phyloP scores from a whole-genome alignment of 2,329 filamentous ascomycete genomes.

The Ophiostoma montium region DNA sequence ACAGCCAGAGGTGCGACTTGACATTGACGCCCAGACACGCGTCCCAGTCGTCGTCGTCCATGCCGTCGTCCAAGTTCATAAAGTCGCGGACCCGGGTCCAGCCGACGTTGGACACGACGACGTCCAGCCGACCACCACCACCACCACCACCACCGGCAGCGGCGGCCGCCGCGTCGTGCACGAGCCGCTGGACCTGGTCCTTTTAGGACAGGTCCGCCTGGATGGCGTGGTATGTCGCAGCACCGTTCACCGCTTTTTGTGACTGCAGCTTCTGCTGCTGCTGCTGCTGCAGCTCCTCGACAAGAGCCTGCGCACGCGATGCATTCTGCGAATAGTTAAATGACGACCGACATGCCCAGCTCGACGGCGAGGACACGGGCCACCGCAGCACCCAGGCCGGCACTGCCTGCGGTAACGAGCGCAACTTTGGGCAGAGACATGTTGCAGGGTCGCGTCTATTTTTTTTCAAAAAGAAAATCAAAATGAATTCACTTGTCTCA shows the following conservation, averaged over 20 bases:
- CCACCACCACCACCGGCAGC: too few species aligned
- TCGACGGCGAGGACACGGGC: conserved; percentile 52
- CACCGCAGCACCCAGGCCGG: conserved; percentile 59
- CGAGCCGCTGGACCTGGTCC: conserved; percentile 42
- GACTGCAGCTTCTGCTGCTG: too few species aligned
- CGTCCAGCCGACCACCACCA: conserved; percentile 53
- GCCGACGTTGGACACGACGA: conserved; percentile 62
- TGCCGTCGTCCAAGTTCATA: conserved; percentile 35
- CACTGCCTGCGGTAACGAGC: conserved; percentile 36
- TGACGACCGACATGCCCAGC: conserved; percentile 49
- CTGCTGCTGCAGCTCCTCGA: conserved; percentile 31
- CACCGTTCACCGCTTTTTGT: too few species aligned
- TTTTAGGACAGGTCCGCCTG: conserved; percentile 52
- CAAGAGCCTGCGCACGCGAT: conserved; percentile 43
- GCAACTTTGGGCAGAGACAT: conserved; percentile 16
- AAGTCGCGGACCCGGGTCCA: conserved; percentile 36
- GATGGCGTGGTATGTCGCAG: conserved; percentile 33
- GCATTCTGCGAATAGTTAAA: conserved; percentile 58
- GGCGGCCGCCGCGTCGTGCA: conserved; percentile 41
- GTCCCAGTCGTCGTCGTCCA: conserved; percentile 45
- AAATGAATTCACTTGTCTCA: not conserved
- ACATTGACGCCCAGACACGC: conserved; percentile 2
- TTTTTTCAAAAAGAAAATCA: too few species aligned
- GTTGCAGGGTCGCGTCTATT: not conserved
- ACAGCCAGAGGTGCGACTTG: not conserved